These are phyloP conservation scores for Zygosaccharomyces bailii DNA, from an alignment of 805 yeast genomes.

Conservation along the genomic window DNA sequence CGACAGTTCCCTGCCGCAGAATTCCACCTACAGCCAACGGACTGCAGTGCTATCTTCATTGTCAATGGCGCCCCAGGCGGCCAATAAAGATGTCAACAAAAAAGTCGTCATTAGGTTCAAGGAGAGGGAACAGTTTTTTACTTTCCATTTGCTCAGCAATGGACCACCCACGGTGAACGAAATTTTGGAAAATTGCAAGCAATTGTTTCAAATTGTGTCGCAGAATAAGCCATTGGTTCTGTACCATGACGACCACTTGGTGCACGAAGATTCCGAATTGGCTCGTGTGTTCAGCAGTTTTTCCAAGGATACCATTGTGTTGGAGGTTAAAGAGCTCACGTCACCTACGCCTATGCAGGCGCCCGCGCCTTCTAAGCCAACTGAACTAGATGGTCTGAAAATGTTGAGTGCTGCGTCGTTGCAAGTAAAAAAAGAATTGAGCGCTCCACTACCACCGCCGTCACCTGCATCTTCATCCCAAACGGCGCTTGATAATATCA, in stretches of 20 bases:
- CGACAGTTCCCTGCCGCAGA: slow-evolving; percentile 16
- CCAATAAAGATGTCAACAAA: slow-evolving; percentile 36
- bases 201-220: slow-evolving; percentile 57
- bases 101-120: slow-evolving; percentile 50
- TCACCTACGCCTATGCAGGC: slow-evolving; percentile 7
- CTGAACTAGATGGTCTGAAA: slow-evolving; percentile 24
- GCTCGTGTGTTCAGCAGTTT: slow-evolving; percentile 43
- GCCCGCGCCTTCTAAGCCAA: slow-evolving; percentile 5
- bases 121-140: slow-evolving; percentile 56
- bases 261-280: slow-evolving; percentile 47
- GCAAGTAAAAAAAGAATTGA: slow-evolving; percentile 18
- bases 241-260: slow-evolving; percentile 24
- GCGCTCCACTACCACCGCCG: slow-evolving; percentile 7
- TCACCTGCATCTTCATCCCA: slow-evolving; percentile 13
- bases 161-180: slow-evolving; percentile 81
- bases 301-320: slow-evolving; percentile 36
- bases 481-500: slow-evolving; percentile 22
- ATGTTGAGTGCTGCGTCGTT: slow-evolving; percentile 33
- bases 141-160: slow-evolving; percentile 58
- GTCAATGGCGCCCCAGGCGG: slow-evolving; percentile 38
- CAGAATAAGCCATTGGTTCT: slow-evolving; percentile 20
- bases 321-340: slow-evolving; percentile 38
- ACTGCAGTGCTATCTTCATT: slow-evolving; percentile 27
- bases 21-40: slow-evolving; percentile 10
- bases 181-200: slow-evolving; percentile 70